Evolutionary conservation across 192 early-diverging fungal species (phyloP), one percentile per base, ranked within the genome.

Genomic region (Allomyces macrogynus): DNA sequence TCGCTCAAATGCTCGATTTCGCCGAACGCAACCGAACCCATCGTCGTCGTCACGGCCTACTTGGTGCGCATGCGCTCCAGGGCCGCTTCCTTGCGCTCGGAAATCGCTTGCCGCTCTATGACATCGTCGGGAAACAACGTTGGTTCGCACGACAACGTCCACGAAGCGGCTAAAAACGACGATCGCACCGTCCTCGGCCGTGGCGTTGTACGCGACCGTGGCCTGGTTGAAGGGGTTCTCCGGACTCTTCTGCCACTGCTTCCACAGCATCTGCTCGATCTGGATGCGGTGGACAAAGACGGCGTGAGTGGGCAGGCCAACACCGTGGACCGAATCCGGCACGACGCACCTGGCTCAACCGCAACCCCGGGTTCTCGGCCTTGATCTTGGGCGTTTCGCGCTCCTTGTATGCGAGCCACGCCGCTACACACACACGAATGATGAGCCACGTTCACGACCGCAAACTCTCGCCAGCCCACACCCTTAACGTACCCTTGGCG

Each of bases 151-250:
- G 8, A 7, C 3, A 8, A 7, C 32, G 32, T 7, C 32, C 32
- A 8, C n/a, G n/a, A n/a, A n/a, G n/a, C n/a, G n/a, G n/a, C n/a
- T 1, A 40, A 40, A 40, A 40, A 40, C 8, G 32, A 40, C n/a
- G 32, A 40, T 40, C 32, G 32, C 8, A 40, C 12, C 49, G 20
- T 89, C 85, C 11, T 80, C 73, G 62, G 76, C 77, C 23, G 75
- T 84, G 60, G 88, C 82, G 73, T 95, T 87, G 69, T 89, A 88
- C 10, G 81, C 76, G 54, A 87, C 70, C 25, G 83, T 77, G 14
- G 76, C 74, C 72, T 89, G 85, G 76, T 92, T 92, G 73, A 85
- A 78, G 24, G 87, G 86, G 67, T 87, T 87, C 44, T 89, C 87
- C 3, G 85, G 85, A 7, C 84, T 79, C 76, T 87, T 89, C 66